phyloP scores from a whole-genome alignment of 2,329 filamentous ascomycete species.

The Chaetomium strumarium region DNA sequence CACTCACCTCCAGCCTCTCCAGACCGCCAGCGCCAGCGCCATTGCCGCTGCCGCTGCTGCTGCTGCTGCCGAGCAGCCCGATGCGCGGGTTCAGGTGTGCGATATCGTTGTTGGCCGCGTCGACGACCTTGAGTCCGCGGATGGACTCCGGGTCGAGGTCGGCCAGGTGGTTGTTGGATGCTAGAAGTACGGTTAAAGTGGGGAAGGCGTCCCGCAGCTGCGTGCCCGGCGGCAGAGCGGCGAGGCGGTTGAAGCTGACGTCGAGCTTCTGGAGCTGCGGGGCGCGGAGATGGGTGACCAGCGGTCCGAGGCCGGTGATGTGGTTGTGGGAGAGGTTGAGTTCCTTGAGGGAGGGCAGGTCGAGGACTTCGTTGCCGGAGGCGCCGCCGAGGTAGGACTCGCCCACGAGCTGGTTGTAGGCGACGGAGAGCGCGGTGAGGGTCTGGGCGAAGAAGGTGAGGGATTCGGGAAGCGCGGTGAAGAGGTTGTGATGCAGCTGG shows the following conservation, averaged over 20 bases:
- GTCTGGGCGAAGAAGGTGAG: conserved; percentile 66
- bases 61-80: conserved; percentile 63
- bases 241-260: conserved; percentile 75
- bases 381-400: conserved; percentile 52
- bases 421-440: conserved; percentile 65
- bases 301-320: conserved; percentile 61
- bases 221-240: conserved; percentile 51
- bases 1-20: conserved; percentile 68
- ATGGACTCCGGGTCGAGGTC: conserved; percentile 69
- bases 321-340: conserved; percentile 71
- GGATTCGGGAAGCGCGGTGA: conserved; percentile 63
- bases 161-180: conserved; percentile 71
- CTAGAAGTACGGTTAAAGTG: conserved; percentile 62
- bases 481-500: conserved; percentile 70
- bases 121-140: conserved; percentile 66
- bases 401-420: conserved; percentile 65
- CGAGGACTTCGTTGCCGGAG: conserved; percentile 48
- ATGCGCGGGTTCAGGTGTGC: conserved; percentile 73
- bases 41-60: conserved; percentile 16
- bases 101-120: conserved; percentile 82
- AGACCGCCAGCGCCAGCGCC: conserved; percentile 32
- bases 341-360: conserved; percentile 68
- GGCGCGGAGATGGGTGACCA: conserved; percentile 63
- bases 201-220: conserved; percentile 62
- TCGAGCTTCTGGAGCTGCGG: conserved; percentile 72